phyloP scores from a whole-genome alignment of 2,329 filamentous ascomycete species.

The Zymoseptoria tritici region DNA sequence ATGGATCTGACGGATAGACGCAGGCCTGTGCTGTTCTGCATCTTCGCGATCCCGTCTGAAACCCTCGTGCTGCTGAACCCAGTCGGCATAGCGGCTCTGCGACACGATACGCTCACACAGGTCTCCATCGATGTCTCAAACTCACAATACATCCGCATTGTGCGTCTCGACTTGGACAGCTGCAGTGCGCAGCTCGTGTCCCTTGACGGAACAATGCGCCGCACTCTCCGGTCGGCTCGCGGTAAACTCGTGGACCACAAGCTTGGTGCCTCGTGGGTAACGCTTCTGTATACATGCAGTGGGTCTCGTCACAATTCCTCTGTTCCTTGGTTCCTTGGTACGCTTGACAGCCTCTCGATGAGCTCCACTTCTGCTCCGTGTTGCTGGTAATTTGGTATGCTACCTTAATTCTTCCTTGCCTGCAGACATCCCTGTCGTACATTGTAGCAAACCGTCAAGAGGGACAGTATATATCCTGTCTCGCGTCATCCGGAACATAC shows the following conservation, averaged over 20 bases:
- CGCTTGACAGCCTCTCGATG: background rate
- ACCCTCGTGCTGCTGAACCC: background rate
- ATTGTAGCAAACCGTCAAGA: background rate
- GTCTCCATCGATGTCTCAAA: background rate
- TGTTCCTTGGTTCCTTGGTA: background rate
- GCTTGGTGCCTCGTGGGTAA: background rate
- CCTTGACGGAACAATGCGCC: background rate
- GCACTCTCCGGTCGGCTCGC: background rate
- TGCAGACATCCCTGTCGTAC: background rate
- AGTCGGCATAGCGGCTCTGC: background rate
- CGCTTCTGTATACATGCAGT: background rate
- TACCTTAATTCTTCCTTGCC: background rate
- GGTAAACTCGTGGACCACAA: background rate
- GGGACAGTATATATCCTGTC: background rate
- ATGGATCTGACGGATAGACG: background rate
- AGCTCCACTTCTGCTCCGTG: background rate
- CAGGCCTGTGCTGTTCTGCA: background rate
- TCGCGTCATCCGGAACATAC: background rate
- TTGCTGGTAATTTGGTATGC: background rate
- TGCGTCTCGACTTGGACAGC: background rate
- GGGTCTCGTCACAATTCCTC: background rate
- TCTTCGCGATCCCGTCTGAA: background rate
- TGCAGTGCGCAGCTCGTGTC: background rate
- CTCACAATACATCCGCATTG: background rate
- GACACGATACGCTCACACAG: background rate